Evolutionary conservation across 2,329 filamentous ascomycete genomes (phyloP), one percentile per base, ranked within the genome.

Genomic region (Monosporascus cannonballus): DNA sequence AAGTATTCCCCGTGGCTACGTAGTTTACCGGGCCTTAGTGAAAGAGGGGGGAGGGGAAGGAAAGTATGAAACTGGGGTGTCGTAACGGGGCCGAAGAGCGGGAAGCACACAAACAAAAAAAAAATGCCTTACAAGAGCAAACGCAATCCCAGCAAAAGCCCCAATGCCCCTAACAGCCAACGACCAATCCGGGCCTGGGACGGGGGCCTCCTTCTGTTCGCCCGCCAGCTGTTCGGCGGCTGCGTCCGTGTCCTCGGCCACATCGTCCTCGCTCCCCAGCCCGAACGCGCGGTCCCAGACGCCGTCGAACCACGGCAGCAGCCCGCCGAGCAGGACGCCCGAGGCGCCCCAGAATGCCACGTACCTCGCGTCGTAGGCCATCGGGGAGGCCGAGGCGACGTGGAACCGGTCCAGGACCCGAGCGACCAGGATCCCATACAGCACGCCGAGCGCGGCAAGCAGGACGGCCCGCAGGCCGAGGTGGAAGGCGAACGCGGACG

Each of bases 241-340:
- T 11, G 22, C 47, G 18, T 56, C 48, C 25, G 59, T 51, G n/a
- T 30, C 53, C 27, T 59, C 61, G 22, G 53, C 52, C 37, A 60
- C 61, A 3, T 54, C 45, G 7, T 24, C 50, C 7, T 49, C 52
- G 8, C 54, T 54, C 1, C 59, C 61, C 37, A 67, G 63, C 8
- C 74, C 73, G 58, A 77, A 72, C 7, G 73, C 69, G 44, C 78
- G 74, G 55, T 86, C 83, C 83, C 88, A 94, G 9, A 91, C 68
- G 11, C 79, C 74, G 68, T 99, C 94, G 20, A 96, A 80, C 81
- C 86, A 93, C 1, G 94, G 94, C 53, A 97, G 72, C 49, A 95
- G 70, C 53, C 84, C 86, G 6, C 94, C 94, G 24, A 96, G 72
- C 0, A 80, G 76, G 4, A 96, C 83, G 17, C 91, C 92, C 0